Evolutionary conservation across 257 asterid genomes (phyloP).

Genomic region (Solanum neorickii): DNA sequence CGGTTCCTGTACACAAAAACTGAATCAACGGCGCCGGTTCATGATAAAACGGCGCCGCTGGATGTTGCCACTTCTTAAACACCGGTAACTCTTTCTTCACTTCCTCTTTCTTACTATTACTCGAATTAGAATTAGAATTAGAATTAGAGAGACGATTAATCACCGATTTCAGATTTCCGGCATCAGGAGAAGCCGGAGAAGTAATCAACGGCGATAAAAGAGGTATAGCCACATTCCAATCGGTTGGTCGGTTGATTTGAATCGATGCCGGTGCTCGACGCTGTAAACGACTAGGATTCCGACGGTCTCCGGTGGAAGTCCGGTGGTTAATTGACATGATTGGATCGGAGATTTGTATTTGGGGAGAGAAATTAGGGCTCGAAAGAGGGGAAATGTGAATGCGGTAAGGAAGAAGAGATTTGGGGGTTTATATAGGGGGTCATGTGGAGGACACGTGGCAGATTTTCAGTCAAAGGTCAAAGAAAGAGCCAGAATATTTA

Average conservation of each 20-base stretch:
- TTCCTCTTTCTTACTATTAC: constrained; percentile 4
- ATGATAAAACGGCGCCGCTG: constrained; percentile 56
- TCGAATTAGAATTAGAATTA: neutral
- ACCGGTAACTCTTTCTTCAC: constrained; percentile 3
- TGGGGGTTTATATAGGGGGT: neutral
- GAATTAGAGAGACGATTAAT: neutral
- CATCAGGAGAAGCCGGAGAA: constrained; percentile 1
- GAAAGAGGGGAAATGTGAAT: neutral
- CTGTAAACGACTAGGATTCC: constrained; percentile 6
- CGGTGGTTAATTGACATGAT: neutral
- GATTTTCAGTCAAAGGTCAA: constrained; percentile 3
- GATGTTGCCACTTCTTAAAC: constrained; percentile 51
- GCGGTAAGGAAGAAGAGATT: neutral
- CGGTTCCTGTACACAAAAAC: constrained; percentile 35
- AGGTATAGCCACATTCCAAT: constrained; percentile 15
- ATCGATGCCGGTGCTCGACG: constrained; percentile 7
- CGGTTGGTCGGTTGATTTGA: neutral
- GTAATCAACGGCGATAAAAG: constrained; percentile 11
- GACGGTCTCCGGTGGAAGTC: neutral
- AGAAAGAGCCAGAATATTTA: neutral
- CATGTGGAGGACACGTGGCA: neutral
- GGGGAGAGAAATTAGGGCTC: neutral
- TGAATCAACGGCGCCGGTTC: constrained; percentile 37
- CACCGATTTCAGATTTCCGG: neutral
- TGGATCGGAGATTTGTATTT: neutral